A percentile compares a stretch with the other conserved stretches of the same genome.
Evolutionary conservation across 345 rosid species (phyloP).

Genomic region (Eucalyptus erythrocorys): DNA sequence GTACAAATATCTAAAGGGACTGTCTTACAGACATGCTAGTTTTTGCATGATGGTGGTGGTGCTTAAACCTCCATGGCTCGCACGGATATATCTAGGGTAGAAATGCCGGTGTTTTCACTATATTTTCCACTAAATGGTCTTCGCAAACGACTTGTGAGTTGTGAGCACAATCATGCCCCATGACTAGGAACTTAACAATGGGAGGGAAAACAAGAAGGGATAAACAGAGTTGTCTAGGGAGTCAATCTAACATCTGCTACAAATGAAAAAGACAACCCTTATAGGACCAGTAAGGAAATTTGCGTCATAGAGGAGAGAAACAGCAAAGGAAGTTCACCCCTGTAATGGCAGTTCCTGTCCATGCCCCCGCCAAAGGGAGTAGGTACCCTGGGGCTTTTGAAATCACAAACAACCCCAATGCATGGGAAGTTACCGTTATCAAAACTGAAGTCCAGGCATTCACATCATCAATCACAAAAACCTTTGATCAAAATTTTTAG

Average conservation of each 20-base stretch:
- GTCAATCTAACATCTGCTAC: not conserved
- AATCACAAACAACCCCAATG: constrained; percentile 75
- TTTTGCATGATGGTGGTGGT: constrained; percentile 87
- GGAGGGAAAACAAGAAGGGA: not conserved
- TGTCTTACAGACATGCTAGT: constrained; percentile 65
- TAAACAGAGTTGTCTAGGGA: not conserved
- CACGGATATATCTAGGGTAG: constrained; percentile 84
- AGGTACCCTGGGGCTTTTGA: constrained; percentile 85
- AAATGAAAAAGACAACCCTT: not conserved
- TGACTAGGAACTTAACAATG: constrained; percentile 67
- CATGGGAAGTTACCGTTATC: constrained; percentile 59
- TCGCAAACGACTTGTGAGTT: constrained; percentile 53
- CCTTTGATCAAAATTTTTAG: constrained; percentile 16
- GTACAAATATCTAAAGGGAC: not conserved
- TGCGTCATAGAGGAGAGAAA: not conserved
- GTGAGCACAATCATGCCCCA: constrained; percentile 98
- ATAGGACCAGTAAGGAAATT: not conserved
- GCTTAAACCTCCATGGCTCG: constrained; percentile 96
- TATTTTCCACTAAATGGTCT: constrained; percentile 79
- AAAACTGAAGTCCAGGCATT: constrained; percentile 88
- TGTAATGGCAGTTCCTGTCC: constrained; percentile 86
- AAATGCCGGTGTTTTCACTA: constrained; percentile 88
- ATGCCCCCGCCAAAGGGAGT: constrained; percentile 89
- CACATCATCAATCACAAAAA: constrained; percentile 72
- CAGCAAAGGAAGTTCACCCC: constrained; percentile 33